Evolutionary conservation across 129 eudicot species (phyloP).

Genomic region (Rutidosis leptorrhynchoides): DNA sequence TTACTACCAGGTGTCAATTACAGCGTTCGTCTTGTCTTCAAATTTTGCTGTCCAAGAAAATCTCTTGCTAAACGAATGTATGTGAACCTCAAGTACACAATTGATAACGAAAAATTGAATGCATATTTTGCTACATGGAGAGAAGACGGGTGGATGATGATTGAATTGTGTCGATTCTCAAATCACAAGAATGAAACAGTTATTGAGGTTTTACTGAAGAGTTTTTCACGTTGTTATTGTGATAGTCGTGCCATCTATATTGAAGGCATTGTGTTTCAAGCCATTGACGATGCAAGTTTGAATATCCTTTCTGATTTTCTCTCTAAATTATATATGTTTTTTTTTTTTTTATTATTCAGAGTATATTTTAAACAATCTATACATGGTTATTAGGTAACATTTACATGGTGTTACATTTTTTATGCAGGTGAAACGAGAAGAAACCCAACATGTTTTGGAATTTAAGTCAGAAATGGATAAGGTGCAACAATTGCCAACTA

Average conservation of each 20-base stretch:
- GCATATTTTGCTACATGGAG: slow-evolving; percentile 22
- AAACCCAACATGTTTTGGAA: too few species aligned
- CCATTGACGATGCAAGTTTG: slow-evolving; percentile 3
- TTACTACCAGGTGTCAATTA: neutral
- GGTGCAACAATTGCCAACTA: too few species aligned
- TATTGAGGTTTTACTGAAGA: neutral
- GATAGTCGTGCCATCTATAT: slow-evolving; percentile 8
- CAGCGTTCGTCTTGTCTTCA: slow-evolving; percentile 7
- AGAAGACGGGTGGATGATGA: slow-evolving; percentile 7
- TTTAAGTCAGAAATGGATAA: too few species aligned
- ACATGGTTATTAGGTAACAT: too few species aligned
- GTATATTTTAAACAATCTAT: neutral
- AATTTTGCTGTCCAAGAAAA: slow-evolving; percentile 9
- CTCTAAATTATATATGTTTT: too few species aligned
- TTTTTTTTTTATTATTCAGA: neutral
- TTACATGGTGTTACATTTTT: too few species aligned
- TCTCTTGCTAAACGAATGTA: neutral
- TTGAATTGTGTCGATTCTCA: slow-evolving; percentile 4
- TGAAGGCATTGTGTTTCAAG: neutral
- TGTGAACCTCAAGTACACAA: slow-evolving; percentile 20
- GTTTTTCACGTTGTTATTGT: slow-evolving; percentile 17
- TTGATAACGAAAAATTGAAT: neutral
- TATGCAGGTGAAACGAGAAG: neutral
- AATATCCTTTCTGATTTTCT: neutral
- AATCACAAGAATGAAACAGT: neutral